Base-by-base conservation (phyloP, 768 basidiomycete species). In the Rhizopogon vesiculosus region DNA sequence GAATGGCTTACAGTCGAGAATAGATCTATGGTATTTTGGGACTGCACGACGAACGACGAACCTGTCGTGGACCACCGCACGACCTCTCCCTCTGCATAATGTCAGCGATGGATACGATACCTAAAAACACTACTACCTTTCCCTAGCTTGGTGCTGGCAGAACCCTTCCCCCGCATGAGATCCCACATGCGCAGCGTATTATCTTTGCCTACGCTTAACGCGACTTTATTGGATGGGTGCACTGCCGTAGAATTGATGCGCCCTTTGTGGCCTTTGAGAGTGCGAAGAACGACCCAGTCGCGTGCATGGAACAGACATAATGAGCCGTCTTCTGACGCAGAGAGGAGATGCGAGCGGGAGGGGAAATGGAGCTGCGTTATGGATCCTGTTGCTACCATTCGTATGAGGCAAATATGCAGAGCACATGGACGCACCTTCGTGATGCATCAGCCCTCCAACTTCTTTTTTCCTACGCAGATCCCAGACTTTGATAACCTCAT, bases 401-500 rank as follows among this genome's bases (percentile, higher is more conserved):
- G 29, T 45, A 25, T 41, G 19, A 22, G 42, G 28, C 28, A 44
- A 42, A 61, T 28, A 16, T 33, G 15, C 18, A 42, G 43, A 19
- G 46, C 50, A 16, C 46, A 35, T 9, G 22, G 15, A 70, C 71
- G 19, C 61, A 95, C 95, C 96, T 78, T 93, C 82, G 67, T 98
- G 96, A 55, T 97, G 93, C 83, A 94, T 91, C 51, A 99, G 74
- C 44, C 89, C 91, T 33, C 97, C 97, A 51, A 99, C 82, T 70
- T 99, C 96, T 73, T 97, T 97, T 69, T 86, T 77, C 65, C 94
- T 76, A 53, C 86, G 80, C 57, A 99, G 70, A 74, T 98, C 94
- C 97, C 97, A 99, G 8, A 99, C 86, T 69, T 98, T 98, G 63
- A 98, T 75, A 48, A 95, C 90, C 69, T 98, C 97, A 66, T 99